Percentiles rank a stretch among this genome's conserved stretches.
Evolutionary conservation across 177 flowering plant genomes (phyloP).

Genomic region (Vitis hybrid): DNA sequence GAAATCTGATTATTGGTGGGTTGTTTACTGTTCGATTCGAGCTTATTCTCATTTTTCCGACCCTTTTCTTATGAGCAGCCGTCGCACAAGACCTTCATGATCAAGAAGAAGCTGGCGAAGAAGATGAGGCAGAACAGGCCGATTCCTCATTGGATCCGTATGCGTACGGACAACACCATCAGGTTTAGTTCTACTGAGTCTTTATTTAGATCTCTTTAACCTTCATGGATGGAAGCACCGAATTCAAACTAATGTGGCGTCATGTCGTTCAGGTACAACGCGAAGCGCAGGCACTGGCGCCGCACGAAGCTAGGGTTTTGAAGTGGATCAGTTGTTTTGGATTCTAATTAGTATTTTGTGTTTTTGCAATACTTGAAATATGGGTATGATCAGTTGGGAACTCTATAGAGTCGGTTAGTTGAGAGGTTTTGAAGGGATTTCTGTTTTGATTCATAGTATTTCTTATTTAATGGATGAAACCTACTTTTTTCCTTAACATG

Average conservation of each 20-base stretch:
- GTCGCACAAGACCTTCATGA: slow-evolving; percentile 70
- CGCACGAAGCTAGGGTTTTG: slow-evolving; percentile 61
- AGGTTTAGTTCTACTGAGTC: slow-evolving; percentile 22
- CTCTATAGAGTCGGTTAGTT: background rate
- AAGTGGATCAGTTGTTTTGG: slow-evolving; percentile 17
- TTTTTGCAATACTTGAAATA: background rate
- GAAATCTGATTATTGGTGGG: too few relatives aligned
- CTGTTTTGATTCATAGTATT: background rate
- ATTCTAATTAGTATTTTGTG: background rate
- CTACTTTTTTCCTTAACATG: background rate
- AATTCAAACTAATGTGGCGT: background rate
- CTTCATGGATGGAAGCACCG: too few relatives aligned
- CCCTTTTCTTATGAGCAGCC: slow-evolving; percentile 32
- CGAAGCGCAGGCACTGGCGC: slow-evolving; percentile 70
- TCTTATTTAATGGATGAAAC: background rate
- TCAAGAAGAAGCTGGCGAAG: slow-evolving; percentile 77
- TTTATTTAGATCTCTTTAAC: too few relatives aligned
- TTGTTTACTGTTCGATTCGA: background rate
- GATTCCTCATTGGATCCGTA: slow-evolving; percentile 65
- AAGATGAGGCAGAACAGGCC: slow-evolving; percentile 81
- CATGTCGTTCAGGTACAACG: slow-evolving; percentile 43
- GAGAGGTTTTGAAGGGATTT: slow-evolving; percentile 3
- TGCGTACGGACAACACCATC: slow-evolving; percentile 68
- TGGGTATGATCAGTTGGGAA: background rate
- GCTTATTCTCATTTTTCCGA: background rate